Conservation (phyloP, 208 protist genomes). For the Kentomonas sorsogonicus region DNA sequence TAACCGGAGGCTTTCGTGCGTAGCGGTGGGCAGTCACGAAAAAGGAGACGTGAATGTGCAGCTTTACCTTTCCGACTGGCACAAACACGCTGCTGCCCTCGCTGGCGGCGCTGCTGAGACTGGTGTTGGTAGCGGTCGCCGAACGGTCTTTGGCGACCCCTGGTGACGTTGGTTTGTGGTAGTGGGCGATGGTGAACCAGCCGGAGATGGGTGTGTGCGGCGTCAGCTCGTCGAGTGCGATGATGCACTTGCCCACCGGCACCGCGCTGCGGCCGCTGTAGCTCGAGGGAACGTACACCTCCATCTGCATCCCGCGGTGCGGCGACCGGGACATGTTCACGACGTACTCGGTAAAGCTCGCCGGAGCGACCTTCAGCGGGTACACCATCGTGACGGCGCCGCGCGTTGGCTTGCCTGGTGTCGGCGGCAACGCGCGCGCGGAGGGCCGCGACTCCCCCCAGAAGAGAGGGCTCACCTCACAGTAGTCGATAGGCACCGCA, state of each 20-base stretch:
- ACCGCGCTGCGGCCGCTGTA: slow-evolving; percentile 67
- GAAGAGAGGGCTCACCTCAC: slow-evolving; percentile 69
- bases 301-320: slow-evolving; percentile 57
- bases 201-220: slow-evolving; percentile 37
- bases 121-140: neutral
- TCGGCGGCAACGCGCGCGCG: slow-evolving; percentile 54
- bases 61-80: slow-evolving; percentile 47
- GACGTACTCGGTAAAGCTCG: slow-evolving; percentile 57
- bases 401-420: slow-evolving; percentile 38
- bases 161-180: slow-evolving; percentile 13
- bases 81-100: slow-evolving; percentile 6
- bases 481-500: slow-evolving; percentile 74
- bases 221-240: slow-evolving; percentile 42
- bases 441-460: slow-evolving; percentile 67
- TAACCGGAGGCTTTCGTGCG: neutral
- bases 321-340: slow-evolving; percentile 45
- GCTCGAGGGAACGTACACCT: slow-evolving; percentile 75
- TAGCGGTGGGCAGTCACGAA: slow-evolving; percentile 16
- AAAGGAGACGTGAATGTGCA: slow-evolving; percentile 35
- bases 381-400: slow-evolving; percentile 55
- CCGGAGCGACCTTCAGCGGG: slow-evolving; percentile 60
- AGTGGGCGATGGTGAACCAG: slow-evolving; percentile 68
- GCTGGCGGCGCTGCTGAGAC: neutral
- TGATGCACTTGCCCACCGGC: slow-evolving; percentile 52
- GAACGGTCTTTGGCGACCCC: neutral